Conservation (phyloP, 202 grass and related monocot species). For the Elaeis oleifera region DNA sequence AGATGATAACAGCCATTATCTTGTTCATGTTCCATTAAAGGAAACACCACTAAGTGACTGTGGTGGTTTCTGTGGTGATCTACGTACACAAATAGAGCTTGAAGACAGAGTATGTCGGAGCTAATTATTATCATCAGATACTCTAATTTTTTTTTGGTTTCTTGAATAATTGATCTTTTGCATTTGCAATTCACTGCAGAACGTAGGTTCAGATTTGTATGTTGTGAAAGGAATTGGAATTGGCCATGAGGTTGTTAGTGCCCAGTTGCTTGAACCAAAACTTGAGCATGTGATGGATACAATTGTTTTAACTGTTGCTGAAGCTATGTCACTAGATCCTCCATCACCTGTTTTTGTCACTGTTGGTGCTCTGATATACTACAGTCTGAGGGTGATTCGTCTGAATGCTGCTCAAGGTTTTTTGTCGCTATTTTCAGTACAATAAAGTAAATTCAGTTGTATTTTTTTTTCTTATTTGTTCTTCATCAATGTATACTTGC, state of each 20-base stretch:
- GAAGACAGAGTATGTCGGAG: slow-evolving; percentile 64
- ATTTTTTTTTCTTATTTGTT: no score
- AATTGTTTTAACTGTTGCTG: slow-evolving; percentile 79
- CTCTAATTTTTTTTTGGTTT: slow-evolving; percentile 3
- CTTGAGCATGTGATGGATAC: slow-evolving; percentile 71
- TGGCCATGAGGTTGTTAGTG: slow-evolving; percentile 76
- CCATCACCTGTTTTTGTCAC: slow-evolving; percentile 86
- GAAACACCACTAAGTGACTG: slow-evolving; percentile 93
- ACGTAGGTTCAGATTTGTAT: slow-evolving; percentile 83
- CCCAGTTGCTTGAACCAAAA: slow-evolving; percentile 65
- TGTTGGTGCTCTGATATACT: slow-evolving; percentile 59
- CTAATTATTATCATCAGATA: slow-evolving; percentile 14
- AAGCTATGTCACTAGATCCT: slow-evolving; percentile 91
- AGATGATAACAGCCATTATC: slow-evolving; percentile 53
- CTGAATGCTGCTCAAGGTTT: slow-evolving; percentile 67
- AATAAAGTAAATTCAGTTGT: no score
- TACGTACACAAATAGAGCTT: slow-evolving; percentile 72
- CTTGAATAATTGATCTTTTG: slow-evolving; percentile 12
- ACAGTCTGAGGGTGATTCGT: slow-evolving; percentile 73
- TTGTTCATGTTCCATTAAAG: slow-evolving; percentile 82
- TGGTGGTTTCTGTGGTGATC: slow-evolving; percentile 82
- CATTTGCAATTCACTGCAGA: slow-evolving; percentile 32
- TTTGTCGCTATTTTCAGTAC: slow-evolving; percentile 16
- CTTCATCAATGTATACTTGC: no score
- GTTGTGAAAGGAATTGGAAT: slow-evolving; percentile 82